These are phyloP conservation scores for Cavenderia fasciculata DNA, from an alignment of 78 protist genomes.

Conservation along the genomic window DNA sequence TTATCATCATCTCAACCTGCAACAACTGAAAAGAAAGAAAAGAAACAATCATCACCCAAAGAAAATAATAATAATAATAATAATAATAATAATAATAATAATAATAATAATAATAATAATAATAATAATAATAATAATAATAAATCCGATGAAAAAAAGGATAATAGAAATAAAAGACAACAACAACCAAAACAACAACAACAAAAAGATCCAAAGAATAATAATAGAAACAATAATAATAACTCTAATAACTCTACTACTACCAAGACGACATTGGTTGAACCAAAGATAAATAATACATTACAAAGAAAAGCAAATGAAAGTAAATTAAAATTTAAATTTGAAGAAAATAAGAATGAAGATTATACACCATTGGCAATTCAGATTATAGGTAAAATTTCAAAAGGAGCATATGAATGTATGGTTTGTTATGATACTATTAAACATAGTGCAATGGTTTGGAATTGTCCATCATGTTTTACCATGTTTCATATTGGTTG, in stretches of 20 bases:
- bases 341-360: conserved; percentile 40
- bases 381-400: conserved; percentile 56
- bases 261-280: background rate
- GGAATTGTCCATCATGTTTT: conserved; percentile 73
- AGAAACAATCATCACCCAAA: background rate
- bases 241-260: background rate
- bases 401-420: conserved; percentile 59
- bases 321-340: conserved; percentile 26
- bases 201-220: background rate
- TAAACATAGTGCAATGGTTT: conserved; percentile 14
- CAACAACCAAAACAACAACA: background rate
- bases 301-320: background rate
- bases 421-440: conserved; percentile 83
- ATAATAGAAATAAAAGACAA: background rate
- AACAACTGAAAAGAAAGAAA: background rate
- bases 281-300: background rate
- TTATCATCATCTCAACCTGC: conserved; percentile 2
- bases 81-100: conserved; percentile 14
- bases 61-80: background rate
- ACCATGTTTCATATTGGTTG: conserved; percentile 80
- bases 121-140: background rate
- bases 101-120: conserved; percentile 10
- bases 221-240: background rate
- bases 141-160: background rate
- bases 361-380: conserved; percentile 73